A percentile compares a stretch with the other conserved stretches of the same genome.
These are phyloP conservation scores for Crotalaria pallida DNA, from an alignment of 306 rosid genomes.

Conservation along the genomic window DNA sequence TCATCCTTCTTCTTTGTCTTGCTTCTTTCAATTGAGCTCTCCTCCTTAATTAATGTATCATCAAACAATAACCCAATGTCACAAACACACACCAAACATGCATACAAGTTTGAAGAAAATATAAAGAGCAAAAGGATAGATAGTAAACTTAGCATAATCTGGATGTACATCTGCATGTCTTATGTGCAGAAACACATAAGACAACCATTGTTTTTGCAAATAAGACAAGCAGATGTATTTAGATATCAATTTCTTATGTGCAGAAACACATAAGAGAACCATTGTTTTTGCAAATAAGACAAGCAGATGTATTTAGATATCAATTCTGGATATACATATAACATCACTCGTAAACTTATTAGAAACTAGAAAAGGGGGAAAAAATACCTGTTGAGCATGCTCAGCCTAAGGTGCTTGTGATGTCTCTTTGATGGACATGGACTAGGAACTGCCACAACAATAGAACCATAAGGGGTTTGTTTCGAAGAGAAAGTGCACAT, in stretches of 20 bases:
- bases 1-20: slow-evolving; percentile 27
- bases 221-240: no score
- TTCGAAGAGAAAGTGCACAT: slow-evolving; percentile 54
- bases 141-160: no score
- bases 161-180: no score
- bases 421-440: slow-evolving; percentile 36
- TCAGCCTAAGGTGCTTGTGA: slow-evolving; percentile 32
- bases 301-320: no score
- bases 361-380: not conserved
- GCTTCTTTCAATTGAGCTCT: slow-evolving; percentile 38
- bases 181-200: no score
- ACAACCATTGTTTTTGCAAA: no score
- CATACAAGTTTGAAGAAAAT: not conserved
- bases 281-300: no score
- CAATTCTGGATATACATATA: no score
- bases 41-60: slow-evolving; percentile 42
- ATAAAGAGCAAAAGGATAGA: not conserved
- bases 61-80: slow-evolving; percentile 3
- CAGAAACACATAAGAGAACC: no score
- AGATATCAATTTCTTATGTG: no score
- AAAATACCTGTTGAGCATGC: slow-evolving; percentile 51
- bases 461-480: slow-evolving; percentile 23
- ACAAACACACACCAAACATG: not conserved
- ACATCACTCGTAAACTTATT: no score
- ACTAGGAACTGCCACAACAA: slow-evolving; percentile 29